Base-by-base conservation (phyloP, 2,329 filamentous ascomycete species). In the Cercospora berteroae region DNA sequence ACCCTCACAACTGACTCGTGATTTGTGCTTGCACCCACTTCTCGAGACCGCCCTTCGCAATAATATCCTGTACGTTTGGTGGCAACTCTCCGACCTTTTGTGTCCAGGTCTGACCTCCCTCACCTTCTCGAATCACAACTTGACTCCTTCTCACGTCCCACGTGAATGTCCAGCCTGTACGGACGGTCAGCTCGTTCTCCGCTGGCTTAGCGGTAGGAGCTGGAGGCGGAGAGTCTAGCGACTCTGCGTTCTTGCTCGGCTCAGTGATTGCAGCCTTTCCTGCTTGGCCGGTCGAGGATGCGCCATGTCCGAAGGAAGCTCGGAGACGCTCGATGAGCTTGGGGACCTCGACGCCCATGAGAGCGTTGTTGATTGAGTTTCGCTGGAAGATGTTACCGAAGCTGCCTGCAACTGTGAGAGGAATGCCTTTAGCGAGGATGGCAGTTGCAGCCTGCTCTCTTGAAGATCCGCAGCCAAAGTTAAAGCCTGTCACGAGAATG, bases 371-470 rank as follows among this genome's bases (percentile, higher is more conserved):
- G 81, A 94, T 92, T 75, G 85, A 87, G 80, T 93, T 93, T 3
- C 92, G 83, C 74, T 83, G 85, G 77, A 95, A 96, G 77, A 94
- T 96, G 80, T 93, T 95, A 64, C 90, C 88, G 74, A 96, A 94
- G 80, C 89, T 93, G 58, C 90, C 91, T 0, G 90, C 85, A 0
- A 96, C 88, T 0, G 96, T 91, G 2, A 96, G 86, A 0, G 90
- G 90, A 67, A 96, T 94, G 72, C 89, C 80, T 80, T 90, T 92
- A 16, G 93, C 92, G 0, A 96, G 83, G 64, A 96, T 90, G 0
- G 93, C 90, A 0, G 94, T 97, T 0, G 94, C 94, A 5, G 93
- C 93, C 79, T 97, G 92, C 79, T 97, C 94, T 64, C 94, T 83
- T 0, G 89, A 93, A 65, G 84, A 88, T 18, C 93, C 93, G 72